Evolutionary conservation across 2,329 filamentous ascomycete genomes (phyloP), one percentile per base, ranked within the genome.

Genomic region (Diaporthe vexans): DNA sequence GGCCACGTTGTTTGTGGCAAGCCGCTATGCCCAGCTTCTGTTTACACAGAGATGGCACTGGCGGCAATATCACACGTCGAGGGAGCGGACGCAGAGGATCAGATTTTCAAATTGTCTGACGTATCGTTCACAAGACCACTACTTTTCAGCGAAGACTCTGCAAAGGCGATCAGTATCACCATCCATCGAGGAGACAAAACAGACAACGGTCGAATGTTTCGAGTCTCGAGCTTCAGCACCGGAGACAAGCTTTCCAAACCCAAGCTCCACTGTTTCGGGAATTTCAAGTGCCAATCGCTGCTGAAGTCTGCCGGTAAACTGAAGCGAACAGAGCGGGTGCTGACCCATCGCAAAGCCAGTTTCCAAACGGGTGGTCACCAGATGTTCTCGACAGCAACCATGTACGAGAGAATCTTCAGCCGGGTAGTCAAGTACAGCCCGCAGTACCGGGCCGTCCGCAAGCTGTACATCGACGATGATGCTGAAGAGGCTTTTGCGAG

Each of bases 11-110:
- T 67, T 8, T 48, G 40, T 17, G 61, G 43, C 19, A n/a, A 51
- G 21, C 43, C 61, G 10, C 26, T 67, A 10, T 67, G 61, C 6
- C 61, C 61, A 24, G 61, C 61, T 33, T 67, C 61, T n/a, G 46
- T 67, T 4, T 67, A 67, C 46, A 19, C 48, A 35, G 61, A 67
- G 46, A 48, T 67, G 40, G 61, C 43, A n/a, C 61, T 67, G 6
- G 40, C 43, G n/a, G 61, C 61, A 35, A 43, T 59, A 59, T 26
- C 33, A 1, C 21, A 59, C 4, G 29, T 11, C 43, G 40, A 67
- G 26, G 43, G 33, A 3, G 26, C 46, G n/a, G 21, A 35, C 7
- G 3, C 26, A 15, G 43, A 35, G 26, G 10, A 21, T 9, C 26
- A 48, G 19, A 3, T 33, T 21, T 51, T 51, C 43, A 48, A 35